Percentiles rank a stretch among this genome's conserved stretches.
Conservation (phyloP, 2,329 filamentous ascomycete species). For the Cercospora sesami region DNA sequence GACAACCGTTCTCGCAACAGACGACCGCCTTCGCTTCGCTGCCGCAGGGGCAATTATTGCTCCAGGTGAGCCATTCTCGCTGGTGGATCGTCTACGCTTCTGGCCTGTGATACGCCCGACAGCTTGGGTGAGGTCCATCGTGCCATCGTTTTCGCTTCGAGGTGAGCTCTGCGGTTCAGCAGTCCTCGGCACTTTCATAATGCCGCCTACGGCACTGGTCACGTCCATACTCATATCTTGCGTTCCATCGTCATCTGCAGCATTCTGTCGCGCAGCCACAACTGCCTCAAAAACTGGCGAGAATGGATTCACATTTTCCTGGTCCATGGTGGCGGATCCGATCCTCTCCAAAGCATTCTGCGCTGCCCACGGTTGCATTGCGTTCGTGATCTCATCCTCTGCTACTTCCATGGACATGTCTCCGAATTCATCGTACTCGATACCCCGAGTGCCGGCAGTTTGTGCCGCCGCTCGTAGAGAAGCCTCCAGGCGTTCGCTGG, state of each 20-base stretch:
- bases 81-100: constrained; percentile 47
- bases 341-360: constrained; percentile 44
- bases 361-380: constrained; percentile 71
- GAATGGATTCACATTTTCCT: constrained; percentile 54
- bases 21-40: constrained; percentile 42
- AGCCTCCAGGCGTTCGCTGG: constrained; percentile 73
- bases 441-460: constrained; percentile 70
- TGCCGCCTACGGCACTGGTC: constrained; percentile 77
- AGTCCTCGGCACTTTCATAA: constrained; percentile 55
- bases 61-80: constrained; percentile 38
- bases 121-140: constrained; percentile 59
- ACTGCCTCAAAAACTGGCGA: constrained; percentile 46
- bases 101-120: constrained; percentile 53
- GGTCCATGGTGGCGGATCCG: constrained; percentile 41
- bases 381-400: constrained; percentile 70
- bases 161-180: constrained; percentile 41
- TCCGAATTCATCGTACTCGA: constrained; percentile 60
- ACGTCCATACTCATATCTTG: constrained; percentile 91
- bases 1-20: constrained; percentile 38
- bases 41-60: constrained; percentile 14
- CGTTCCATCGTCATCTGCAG: constrained; percentile 45
- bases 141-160: constrained; percentile 45
- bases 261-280: constrained; percentile 30
- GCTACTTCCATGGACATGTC: constrained; percentile 55
- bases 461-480: constrained; percentile 73